Percentiles rank a stretch among this genome's conserved stretches.
Evolutionary conservation across 1,284 basidiomycete species (phyloP).

Genomic region (Flammula alnicola): DNA sequence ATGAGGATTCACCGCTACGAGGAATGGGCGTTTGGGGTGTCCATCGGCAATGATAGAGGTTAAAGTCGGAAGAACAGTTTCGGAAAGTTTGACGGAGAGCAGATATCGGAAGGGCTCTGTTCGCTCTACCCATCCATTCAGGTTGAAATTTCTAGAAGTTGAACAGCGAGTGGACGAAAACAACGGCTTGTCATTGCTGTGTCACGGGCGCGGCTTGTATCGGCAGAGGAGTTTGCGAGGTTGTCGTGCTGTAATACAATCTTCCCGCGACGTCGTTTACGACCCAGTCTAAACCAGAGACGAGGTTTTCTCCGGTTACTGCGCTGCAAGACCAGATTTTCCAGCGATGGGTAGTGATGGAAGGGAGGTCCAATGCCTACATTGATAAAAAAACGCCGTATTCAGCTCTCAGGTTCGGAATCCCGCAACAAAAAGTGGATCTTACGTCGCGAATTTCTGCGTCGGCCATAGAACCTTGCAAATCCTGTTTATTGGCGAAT

Average conservation of each 20-base stretch:
- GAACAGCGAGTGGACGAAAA: conserved; percentile 10
- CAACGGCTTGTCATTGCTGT: conserved; percentile 17
- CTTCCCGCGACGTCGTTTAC: conserved; percentile 87
- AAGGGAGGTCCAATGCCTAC: conserved; percentile 76
- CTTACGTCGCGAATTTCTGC: conserved; percentile 84
- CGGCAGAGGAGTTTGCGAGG: conserved; percentile 21
- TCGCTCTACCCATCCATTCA: conserved; percentile 2
- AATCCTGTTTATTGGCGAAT: conserved; percentile 99
- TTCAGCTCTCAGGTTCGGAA: conserved; percentile 14
- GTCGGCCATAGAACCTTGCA: conserved; percentile 84
- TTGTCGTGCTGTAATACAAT: conserved; percentile 66
- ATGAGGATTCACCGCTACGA: conserved; percentile 13
- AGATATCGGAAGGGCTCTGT: conserved; percentile 9
- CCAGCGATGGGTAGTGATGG: conserved; percentile 90
- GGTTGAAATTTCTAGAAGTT: conserved; percentile 8
- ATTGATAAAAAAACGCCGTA: conserved; percentile 20
- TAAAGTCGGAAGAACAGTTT: conserved; percentile 18
- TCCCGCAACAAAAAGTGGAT: conserved; percentile 20
- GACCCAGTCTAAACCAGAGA: conserved; percentile 93
- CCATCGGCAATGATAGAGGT: conserved; percentile 18
- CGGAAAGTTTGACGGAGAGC: conserved; percentile 19
- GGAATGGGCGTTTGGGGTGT: conserved; percentile 9
- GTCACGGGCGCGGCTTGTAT: conserved; percentile 11
- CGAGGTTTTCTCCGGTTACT: conserved; percentile 84
- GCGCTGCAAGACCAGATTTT: conserved; percentile 93